These are phyloP conservation scores for Rhizomucor pusillus DNA, from an alignment of 371 early-diverging fungal species.

Conservation along the genomic window DNA sequence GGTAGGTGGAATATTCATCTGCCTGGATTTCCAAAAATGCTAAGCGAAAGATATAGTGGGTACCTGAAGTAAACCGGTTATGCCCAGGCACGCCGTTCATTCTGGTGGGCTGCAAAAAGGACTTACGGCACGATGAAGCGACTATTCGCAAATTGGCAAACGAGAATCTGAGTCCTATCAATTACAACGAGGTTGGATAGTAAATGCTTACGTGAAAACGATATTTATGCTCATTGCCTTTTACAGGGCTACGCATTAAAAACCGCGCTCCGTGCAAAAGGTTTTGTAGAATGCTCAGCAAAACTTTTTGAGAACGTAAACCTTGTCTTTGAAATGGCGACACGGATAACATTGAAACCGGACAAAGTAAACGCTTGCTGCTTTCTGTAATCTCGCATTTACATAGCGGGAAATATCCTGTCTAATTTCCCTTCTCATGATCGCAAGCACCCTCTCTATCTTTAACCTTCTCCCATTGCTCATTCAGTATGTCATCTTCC, in stretches of 20 bases:
- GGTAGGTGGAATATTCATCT: slow-evolving; percentile 19
- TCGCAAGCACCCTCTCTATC: neutral
- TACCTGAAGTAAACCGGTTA: slow-evolving; percentile 77
- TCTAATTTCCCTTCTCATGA: neutral
- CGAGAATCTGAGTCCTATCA: slow-evolving; percentile 78
- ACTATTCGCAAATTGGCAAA: slow-evolving; percentile 62
- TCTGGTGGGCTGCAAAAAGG: slow-evolving; percentile 83
- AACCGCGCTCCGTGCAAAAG: slow-evolving; percentile 69
- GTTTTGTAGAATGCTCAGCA: slow-evolving; percentile 90
- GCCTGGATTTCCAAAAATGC: neutral
- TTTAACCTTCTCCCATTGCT: neutral
- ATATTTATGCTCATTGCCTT: slow-evolving; percentile 49
- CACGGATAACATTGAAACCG: slow-evolving; percentile 63
- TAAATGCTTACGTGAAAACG: slow-evolving; percentile 50
- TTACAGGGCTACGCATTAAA: slow-evolving; percentile 66
- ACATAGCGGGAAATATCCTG: no score
- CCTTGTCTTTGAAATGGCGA: slow-evolving; percentile 84
- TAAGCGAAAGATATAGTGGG: slow-evolving; percentile 59
- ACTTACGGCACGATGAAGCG: slow-evolving; percentile 70
- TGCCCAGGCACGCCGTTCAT: slow-evolving; percentile 75
- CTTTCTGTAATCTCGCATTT: no score
- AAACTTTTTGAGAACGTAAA: slow-evolving; percentile 76
- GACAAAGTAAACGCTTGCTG: slow-evolving; percentile 1
- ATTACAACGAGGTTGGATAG: slow-evolving; percentile 42
- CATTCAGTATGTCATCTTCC: no score